Percentiles rank a stretch among this genome's conserved stretches.
These are phyloP conservation scores for Sugiyamaella marilandica DNA, from an alignment of 805 yeast species.

Conservation along the genomic window DNA sequence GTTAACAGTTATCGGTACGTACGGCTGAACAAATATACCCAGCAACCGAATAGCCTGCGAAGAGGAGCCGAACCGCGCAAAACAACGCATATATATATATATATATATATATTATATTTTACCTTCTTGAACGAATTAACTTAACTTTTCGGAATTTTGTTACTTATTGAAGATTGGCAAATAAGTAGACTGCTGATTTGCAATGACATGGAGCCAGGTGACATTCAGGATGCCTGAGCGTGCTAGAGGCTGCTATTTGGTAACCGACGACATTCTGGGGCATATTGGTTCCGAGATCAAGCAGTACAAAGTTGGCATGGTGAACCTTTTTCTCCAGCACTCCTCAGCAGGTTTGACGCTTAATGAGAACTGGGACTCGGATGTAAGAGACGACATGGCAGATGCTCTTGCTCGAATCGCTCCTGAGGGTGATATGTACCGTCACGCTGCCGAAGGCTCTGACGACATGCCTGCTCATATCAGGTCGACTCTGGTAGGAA, in stretches of 20 bases:
- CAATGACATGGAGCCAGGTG: conserved; percentile 56
- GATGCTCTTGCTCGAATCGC: conserved; percentile 58
- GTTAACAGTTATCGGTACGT: no score
- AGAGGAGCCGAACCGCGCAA: no score
- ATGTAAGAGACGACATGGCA: conserved; percentile 66
- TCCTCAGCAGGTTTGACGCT: conserved; percentile 74
- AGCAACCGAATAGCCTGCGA: no score
- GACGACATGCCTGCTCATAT: conserved; percentile 87
- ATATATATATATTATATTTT: no score
- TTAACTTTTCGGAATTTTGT: no score
- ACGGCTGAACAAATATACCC: no score
- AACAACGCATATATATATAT: no score
- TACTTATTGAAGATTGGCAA: no score
- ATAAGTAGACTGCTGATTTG: no score
- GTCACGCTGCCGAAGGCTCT: conserved; percentile 67
- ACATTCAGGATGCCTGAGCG: conserved; percentile 53
- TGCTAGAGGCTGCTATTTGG: conserved; percentile 62
- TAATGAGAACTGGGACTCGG: conserved; percentile 78
- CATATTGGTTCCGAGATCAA: conserved; percentile 53
- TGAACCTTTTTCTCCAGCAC: conserved; percentile 68
- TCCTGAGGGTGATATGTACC: conserved; percentile 57
- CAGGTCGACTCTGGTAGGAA: conserved; percentile 57
- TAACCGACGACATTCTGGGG: conserved; percentile 58
- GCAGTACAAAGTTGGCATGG: conserved; percentile 55
- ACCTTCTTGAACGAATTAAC: no score